Conservation (phyloP, 768 basidiomycete genomes). For the Russula abietina region DNA sequence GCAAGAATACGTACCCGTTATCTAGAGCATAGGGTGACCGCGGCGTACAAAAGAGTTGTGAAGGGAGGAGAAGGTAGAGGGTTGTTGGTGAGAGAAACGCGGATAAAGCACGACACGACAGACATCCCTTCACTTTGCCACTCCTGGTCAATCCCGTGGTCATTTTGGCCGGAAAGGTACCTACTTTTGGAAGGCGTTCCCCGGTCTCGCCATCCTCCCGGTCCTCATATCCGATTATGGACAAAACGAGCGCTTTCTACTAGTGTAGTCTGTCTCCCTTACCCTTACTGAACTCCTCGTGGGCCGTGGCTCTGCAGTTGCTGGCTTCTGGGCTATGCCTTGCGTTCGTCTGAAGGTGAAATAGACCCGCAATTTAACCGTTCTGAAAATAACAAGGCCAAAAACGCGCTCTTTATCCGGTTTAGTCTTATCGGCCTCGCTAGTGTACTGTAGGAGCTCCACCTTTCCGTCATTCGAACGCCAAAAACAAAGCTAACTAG, state of each 20-base stretch:
- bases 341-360: neutral
- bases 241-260: too few relatives aligned
- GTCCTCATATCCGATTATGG: neutral
- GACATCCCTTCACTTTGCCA: neutral
- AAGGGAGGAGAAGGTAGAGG: neutral
- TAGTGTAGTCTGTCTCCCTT: neutral
- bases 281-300: too few relatives aligned
- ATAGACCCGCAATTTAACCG: neutral
- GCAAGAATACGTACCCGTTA: neutral
- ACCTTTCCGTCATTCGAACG: too few relatives aligned
- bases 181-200: neutral
- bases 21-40: neutral
- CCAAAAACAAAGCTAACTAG: too few relatives aligned
- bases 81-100: neutral
- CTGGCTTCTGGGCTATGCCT: too few relatives aligned
- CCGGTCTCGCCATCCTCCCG: neutral
- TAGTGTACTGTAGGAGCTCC: too few relatives aligned
- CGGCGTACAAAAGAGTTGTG: neutral
- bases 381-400: neutral
- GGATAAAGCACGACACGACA: neutral
- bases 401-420: too few relatives aligned
- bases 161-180: neutral
- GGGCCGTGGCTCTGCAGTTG: neutral
- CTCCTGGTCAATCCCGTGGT: neutral
- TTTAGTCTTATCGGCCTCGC: too few relatives aligned